Base-by-base conservation (phyloP, 306 rosid species). In the Quercus ilex region DNA sequence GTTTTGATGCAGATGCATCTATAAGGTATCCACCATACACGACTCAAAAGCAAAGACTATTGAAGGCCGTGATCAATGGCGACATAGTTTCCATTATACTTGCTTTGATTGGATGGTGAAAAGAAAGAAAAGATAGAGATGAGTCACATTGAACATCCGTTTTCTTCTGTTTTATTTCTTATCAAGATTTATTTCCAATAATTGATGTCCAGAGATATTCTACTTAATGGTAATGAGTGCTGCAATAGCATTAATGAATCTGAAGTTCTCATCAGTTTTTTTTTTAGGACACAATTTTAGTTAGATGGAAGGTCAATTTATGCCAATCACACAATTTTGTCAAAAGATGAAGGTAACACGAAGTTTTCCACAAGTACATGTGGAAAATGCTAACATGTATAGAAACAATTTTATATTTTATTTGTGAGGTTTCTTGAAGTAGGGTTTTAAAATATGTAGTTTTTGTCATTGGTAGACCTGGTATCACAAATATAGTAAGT, bases 11-110 rank as follows among this genome's bases (percentile, higher is more conserved):
- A 74, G 97, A 93, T 88, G 75, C 89, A 31, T 21, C 82, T 49
- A 5, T 93, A 18, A 85, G 97, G 74, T 93, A 91, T 49, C 97
- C 96, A 0, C 97, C 97, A 41, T 93, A 91, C 77, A 86, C 91
- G 7, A 89, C 92, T 26, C 53, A 87, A 77, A 93, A 91, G 85
- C 79, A 74, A 69, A 88, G 68, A 83, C 13, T 93, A 68, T 74
- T 93, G 73, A 89, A 86, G 88, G 91, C 94, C 30, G 8, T 89
- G 25, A 25, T 85, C 30, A 72, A 79, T 77, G 92, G 96, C 23
- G 68, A 89, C 85, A 60, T 88, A 65, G 15, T 88, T 26, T 72
- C 60, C 23, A 43, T 84, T 12, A 75, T 93, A 78, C 83, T 79
- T 56, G 69, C 86, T 80, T 76, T 91, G 49, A 19, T 92, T 41